Conservation (phyloP, 2,329 filamentous ascomycete species). For the Parastagonospora nodorum region DNA sequence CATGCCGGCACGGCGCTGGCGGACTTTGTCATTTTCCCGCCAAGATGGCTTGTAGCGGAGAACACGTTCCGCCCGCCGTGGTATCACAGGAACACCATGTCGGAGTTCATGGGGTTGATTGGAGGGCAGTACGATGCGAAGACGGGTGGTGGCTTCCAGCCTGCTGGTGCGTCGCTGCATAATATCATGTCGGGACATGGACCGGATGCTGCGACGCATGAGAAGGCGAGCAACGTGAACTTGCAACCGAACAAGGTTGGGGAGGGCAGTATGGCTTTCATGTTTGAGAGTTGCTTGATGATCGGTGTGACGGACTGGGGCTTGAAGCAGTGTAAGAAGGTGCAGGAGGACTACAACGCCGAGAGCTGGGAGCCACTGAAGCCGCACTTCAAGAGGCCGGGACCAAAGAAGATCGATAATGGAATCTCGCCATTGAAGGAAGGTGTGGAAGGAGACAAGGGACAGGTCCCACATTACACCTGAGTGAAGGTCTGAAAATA, state of each 20-base stretch:
- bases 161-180: constrained; percentile 68
- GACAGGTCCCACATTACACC: constrained; percentile 9
- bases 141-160: constrained; percentile 63
- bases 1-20: constrained; percentile 62
- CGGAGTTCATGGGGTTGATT: constrained; percentile 71
- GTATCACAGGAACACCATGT: constrained; percentile 74
- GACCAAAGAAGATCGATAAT: constrained; percentile 33
- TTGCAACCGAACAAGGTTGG: constrained; percentile 64
- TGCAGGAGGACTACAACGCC: constrained; percentile 74
- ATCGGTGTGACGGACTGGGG: constrained; percentile 76
- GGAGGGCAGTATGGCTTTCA: constrained; percentile 69
- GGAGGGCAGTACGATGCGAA: constrained; percentile 66
- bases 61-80: constrained; percentile 74
- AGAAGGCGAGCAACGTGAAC: constrained; percentile 61
- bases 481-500: neutral
- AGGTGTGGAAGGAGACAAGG: neutral
- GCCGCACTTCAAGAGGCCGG: constrained; percentile 49
- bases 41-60: constrained; percentile 71
- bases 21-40: constrained; percentile 75
- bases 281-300: constrained; percentile 71
- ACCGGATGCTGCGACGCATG: constrained; percentile 64
- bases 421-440: constrained; percentile 12
- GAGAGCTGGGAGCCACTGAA: constrained; percentile 74
- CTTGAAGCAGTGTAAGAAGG: constrained; percentile 70
- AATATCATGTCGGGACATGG: constrained; percentile 77